Base-by-base conservation (phyloP, 805 yeast species). In the Jamesozyma piceae region DNA sequence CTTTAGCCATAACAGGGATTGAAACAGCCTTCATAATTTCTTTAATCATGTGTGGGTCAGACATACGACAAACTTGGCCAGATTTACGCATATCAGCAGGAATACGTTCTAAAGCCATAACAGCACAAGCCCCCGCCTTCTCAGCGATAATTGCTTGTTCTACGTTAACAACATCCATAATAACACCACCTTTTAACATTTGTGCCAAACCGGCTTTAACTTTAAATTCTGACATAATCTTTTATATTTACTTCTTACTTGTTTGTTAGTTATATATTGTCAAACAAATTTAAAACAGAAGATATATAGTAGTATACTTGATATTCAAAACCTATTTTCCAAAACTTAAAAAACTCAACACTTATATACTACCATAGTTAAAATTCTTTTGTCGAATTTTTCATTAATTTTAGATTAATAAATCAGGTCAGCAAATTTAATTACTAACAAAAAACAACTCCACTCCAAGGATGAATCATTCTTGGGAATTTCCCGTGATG, bases 121-220 rank as follows among this genome's bases (percentile, higher is more conserved):
- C 94, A 13, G 94, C 90, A 65, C 85, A 81, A 13, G 94, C 94
- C 46, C 94, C 94, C 3, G 94, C 90, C 42, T 66, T 69, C 62
- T 84, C 90, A 20, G 94, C 94, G 41, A 84, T 75, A 35, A 69
- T 61, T 19, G 94, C 94, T 65, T 84, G 92, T 55, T 84, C 92
- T 29, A 80, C 80, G 45, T 71, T 82, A 45, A 82, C 86, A 31
- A 82, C 92, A 45, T 77, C 82, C 82, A 77, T 75, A 49, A 76
- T 77, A 39, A 78, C 85, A 46, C 84, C 82, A 43, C 85, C 89
- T 58, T 83, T 84, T 47, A 84, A 72, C 92, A 83, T 84, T 63
- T 83, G 88, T 46, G 94, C 92, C 60, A 84, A 69, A 13, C 90
- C 92, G 37, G 85, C 75, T 63, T 84, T 83, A 43, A 81, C 71